Conservation (phyloP, 345 rosid species). For the Ceriops tagal region DNA sequence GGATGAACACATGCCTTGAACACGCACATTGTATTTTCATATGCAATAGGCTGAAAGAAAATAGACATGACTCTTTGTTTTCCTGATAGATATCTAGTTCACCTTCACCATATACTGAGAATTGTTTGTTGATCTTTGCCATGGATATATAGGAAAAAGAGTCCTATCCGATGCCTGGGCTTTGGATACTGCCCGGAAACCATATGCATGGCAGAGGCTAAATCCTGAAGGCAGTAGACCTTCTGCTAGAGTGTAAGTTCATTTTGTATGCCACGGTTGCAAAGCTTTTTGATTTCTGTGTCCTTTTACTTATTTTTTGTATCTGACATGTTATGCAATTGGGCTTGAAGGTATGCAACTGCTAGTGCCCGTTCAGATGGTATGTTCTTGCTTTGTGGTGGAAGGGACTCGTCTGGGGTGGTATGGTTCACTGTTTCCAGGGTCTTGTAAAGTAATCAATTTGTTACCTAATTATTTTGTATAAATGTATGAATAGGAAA, state of each 20-base stretch:
- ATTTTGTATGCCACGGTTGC: conserved; percentile 9
- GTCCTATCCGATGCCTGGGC: conserved; percentile 95
- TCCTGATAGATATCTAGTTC: conserved; percentile 10
- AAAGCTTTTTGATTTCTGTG: conserved; percentile 3
- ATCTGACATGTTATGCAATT: conserved; percentile 14
- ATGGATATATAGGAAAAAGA: conserved; percentile 60
- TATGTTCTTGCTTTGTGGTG: conserved; percentile 98
- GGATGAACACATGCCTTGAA: no score
- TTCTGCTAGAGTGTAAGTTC: conserved; percentile 87
- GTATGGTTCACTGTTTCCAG: conserved; percentile 42
- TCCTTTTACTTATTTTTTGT: conserved; percentile 15
- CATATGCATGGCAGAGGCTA: conserved; percentile 86
- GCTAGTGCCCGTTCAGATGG: conserved; percentile 98
- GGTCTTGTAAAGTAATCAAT: conserved; percentile 9
- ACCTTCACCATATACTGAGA: neutral
- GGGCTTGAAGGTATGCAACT: conserved; percentile 76
- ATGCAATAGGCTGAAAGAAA: neutral
- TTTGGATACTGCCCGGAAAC: conserved; percentile 97
- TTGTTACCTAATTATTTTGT: no score
- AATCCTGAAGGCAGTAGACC: conserved; percentile 94
- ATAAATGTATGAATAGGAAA: no score
- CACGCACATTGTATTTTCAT: neutral
- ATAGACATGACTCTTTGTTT: neutral
- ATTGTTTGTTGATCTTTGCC: neutral
- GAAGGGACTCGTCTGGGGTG: conserved; percentile 81